Evolutionary conservation across 495 filamentous ascomycete species (phyloP).

Genomic region (Aspergillus olivimuriae): DNA sequence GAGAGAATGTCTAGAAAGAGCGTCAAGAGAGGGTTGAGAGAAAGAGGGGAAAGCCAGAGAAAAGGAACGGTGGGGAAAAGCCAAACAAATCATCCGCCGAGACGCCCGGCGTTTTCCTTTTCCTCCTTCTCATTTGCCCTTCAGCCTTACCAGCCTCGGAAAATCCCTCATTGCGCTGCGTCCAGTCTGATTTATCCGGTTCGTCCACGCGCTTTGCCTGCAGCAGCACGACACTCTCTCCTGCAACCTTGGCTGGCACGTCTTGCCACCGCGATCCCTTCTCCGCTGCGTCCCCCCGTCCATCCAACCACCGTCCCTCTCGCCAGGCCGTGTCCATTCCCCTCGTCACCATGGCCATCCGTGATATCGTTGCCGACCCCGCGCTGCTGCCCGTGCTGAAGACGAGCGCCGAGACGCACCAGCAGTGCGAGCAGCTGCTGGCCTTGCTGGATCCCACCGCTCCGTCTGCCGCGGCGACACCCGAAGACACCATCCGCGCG

Average conservation of each 20-base stretch:
- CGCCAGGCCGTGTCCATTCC: slow-evolving; percentile 1
- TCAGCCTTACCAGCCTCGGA: not conserved
- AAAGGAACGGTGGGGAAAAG: slow-evolving; percentile 1
- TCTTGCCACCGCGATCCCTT: not conserved
- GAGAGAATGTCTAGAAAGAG: slow-evolving; percentile 7
- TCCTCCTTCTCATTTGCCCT: not conserved
- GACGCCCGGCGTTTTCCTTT: slow-evolving; percentile 9
- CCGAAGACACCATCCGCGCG: slow-evolving; percentile 50
- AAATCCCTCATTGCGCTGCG: not conserved
- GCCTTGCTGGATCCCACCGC: slow-evolving; percentile 47
- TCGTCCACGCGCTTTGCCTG: not conserved
- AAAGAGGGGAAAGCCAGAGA: slow-evolving; percentile 7
- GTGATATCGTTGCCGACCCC: slow-evolving; percentile 63
- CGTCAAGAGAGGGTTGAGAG: slow-evolving; percentile 6
- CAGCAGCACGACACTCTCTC: too few species aligned
- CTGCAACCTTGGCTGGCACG: too few species aligned
- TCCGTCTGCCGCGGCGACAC: slow-evolving; percentile 27
- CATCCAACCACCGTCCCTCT: not conserved
- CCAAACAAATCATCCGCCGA: not conserved
- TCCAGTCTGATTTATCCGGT: not conserved
- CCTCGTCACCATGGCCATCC: slow-evolving; percentile 37
- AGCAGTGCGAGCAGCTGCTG: slow-evolving; percentile 69
- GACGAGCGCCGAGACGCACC: slow-evolving; percentile 60
- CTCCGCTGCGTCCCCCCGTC: not conserved
- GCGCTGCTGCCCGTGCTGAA: slow-evolving; percentile 64